phyloP scores from a whole-genome alignment of 2,329 filamentous ascomycete genomes.

The Aspergillus ibericus region DNA sequence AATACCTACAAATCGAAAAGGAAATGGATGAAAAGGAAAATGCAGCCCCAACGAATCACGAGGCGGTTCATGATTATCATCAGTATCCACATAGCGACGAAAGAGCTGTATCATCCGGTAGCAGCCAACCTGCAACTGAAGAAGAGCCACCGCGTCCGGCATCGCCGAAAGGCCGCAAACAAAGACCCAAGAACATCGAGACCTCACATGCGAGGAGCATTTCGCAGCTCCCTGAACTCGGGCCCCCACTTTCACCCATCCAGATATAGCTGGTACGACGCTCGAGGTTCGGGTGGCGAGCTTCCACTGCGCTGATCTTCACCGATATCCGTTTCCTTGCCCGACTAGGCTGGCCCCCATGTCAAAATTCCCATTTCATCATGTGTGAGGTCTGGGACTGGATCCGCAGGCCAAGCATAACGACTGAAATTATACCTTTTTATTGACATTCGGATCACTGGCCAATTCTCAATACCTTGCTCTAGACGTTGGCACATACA shows the following conservation, averaged over 20 bases:
- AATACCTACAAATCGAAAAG: conserved; percentile 64
- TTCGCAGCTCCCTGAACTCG: conserved; percentile 50
- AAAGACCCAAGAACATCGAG: conserved; percentile 37
- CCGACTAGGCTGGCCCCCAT: conserved; percentile 18
- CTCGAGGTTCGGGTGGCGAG: background rate
- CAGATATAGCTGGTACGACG: conserved; percentile 36
- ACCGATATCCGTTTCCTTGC: background rate
- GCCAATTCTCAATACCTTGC: background rate
- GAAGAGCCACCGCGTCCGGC: conserved; percentile 33
- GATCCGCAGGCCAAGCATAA: conserved; percentile 17
- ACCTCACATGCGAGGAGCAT: conserved; percentile 36
- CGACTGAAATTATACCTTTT: conserved; percentile 11
- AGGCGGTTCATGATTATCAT: conserved; percentile 17
- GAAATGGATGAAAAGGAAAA: conserved; percentile 39
- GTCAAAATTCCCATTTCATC: conserved; percentile 3
- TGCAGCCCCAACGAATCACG: conserved; percentile 27
- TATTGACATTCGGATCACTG: background rate
- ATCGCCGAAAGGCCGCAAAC: conserved; percentile 32
- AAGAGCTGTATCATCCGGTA: conserved; percentile 63
- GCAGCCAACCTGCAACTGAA: conserved; percentile 54
- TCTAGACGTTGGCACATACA: background rate
- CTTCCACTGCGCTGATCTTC: background rate
- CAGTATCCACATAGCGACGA: conserved; percentile 47
- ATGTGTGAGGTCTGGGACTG: conserved; percentile 18
- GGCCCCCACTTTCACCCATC: conserved; percentile 50